A percentile compares a stretch with the other conserved stretches of the same genome.
These are phyloP conservation scores for Penicillium desertorum DNA, from an alignment of 495 filamentous ascomycete species.

Conservation along the genomic window DNA sequence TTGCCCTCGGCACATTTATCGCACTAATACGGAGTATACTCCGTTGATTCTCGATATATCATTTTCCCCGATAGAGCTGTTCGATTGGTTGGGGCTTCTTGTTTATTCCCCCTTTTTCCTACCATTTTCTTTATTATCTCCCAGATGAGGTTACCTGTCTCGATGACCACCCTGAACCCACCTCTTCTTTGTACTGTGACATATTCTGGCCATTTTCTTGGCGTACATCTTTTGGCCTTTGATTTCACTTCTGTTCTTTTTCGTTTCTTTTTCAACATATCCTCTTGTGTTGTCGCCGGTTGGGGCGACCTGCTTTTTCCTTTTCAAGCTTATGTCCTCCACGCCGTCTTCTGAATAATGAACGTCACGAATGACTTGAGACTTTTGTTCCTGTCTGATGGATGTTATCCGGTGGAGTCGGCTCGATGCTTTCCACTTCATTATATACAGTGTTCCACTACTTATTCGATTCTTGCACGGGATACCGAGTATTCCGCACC, in stretches of 20 bases:
- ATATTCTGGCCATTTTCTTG: conserved; percentile 16
- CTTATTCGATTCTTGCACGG: conserved; percentile 13
- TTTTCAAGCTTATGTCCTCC: conserved; percentile 22
- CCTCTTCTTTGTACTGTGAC: conserved; percentile 13
- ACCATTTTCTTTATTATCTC: background rate
- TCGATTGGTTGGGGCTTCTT: background rate
- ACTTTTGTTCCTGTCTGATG: conserved; percentile 12
- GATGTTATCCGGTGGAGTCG: conserved; percentile 9
- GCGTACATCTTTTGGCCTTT: conserved; percentile 21
- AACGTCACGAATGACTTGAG: conserved; percentile 30
- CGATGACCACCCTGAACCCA: background rate
- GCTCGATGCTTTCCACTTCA: conserved; percentile 14
- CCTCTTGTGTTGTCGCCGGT: conserved; percentile 14
- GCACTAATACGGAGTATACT: conserved; percentile 2
- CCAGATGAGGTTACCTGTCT: background rate
- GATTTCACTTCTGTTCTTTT: conserved; percentile 4
- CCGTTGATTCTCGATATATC: conserved; percentile 12
- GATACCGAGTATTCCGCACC: background rate
- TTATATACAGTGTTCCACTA: conserved; percentile 25
- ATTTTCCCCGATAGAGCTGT: background rate
- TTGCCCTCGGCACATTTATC: background rate
- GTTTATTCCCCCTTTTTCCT: background rate
- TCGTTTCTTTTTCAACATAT: conserved; percentile 12
- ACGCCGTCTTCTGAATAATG: conserved; percentile 29
- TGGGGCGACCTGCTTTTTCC: conserved; percentile 13